Base-by-base conservation (phyloP, 208 protist genomes). In the Porcisia hertigi region DNA sequence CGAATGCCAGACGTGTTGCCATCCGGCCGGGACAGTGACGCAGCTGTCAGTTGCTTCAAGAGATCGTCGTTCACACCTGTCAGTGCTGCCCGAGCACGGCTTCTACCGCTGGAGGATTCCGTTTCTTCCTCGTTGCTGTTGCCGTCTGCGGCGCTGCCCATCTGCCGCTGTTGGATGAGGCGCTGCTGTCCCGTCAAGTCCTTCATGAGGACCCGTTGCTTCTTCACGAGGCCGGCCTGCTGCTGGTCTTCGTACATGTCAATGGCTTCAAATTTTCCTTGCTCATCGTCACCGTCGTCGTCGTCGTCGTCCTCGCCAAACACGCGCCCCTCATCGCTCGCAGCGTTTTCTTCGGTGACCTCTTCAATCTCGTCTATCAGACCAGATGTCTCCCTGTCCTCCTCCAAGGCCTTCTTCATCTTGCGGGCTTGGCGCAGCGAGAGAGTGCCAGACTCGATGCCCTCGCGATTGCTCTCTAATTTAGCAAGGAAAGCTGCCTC, bases 401-500 rank as follows among this genome's bases (percentile, higher is more conserved):
- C 93, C 62, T 90, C 72, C 59, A 97, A 82, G 9, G 93, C 93
- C 79, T 87, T 83, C 5, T 82, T 81, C 86, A 94, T 94, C 49
- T 85, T 84, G 65, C 90, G 89, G 52, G 76, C 76, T 63, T 92
- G 86, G 12, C 86, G 88, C 53, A 83, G 80, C 9, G 91, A 94
- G 9, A 95, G 85, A 59, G 92, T 98, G 36, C 99, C 99, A 3
- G 98, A 98, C 36, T 98, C 98, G 75, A 98, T 97, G 34, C 99
- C 85, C 85, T 99, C 98, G 59, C 98, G 88, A 71, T 97, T 94
- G 86, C 99, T 99, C 88, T 99, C 98, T 52, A 99, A 87, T 70
- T 90, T 89, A 0, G 99, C 97, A 11, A 99, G 88, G 66, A 99
- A 97, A 45, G 98, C 86, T 0, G 99, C 98, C 77, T 99, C 98